Base-by-base conservation (phyloP, 78 protist species). In the Dictyostelium purpureum region DNA sequence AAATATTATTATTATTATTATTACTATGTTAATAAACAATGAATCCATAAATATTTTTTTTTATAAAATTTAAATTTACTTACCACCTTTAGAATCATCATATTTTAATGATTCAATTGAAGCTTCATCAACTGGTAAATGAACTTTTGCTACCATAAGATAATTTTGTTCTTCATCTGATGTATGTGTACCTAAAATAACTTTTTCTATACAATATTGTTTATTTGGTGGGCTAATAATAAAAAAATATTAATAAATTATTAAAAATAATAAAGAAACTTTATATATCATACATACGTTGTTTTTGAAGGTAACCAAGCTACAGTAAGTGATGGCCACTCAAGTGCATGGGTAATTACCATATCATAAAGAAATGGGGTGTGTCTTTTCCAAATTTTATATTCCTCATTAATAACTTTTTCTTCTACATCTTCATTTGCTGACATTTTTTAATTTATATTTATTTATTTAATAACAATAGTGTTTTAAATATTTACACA, bases 381-480 rank as follows among this genome's bases (percentile, higher is more conserved):
- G 88, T 98, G 98, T 96, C 97, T 97, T 90, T 98, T 98, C 99
- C 99, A 98, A 51, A 97, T 90, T 83, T 97, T 97, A 93, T 97
- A 97, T 93, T 98, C 99, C 12, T 97, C 98, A 87, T 96, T 96
- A 54, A 97, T 96, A 12, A 37, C n/a, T 87, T 96, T 94, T 82
- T 97, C 95, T 75, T 95, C 75, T 19, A 67, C 49, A 67, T 67
- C 75, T 67, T 67, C 75, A 38, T 26, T 67, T 33, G 40, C 24
- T 18, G 75, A 26, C 24, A 40, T 21, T 37, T 35, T n/a, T 67
- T 67, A 16, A 24, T 67, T 38, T 38, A 35, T 66, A 1, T 19
- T 7, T 66, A 16, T 35, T 6, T 35, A 35, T 49, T 14, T 49
- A 49, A 49, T 49, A 11, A 49, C 11, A 49, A 49, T 49, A 49